phyloP scores from a whole-genome alignment of 2,329 filamentous ascomycete species.

The Coniella vitis region DNA sequence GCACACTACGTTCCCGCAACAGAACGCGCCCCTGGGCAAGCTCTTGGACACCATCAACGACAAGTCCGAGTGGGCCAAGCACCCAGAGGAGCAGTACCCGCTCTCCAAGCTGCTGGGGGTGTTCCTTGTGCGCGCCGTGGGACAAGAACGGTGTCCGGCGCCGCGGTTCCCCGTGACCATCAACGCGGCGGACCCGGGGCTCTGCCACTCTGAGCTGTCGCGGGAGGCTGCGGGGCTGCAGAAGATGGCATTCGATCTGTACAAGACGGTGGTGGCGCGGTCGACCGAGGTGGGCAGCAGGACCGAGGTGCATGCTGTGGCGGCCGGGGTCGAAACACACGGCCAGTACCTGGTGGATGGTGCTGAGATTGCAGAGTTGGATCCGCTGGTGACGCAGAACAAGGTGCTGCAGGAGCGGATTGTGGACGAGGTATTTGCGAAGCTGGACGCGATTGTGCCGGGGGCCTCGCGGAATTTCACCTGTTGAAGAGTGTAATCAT shows the following conservation, averaged over 20 bases:
- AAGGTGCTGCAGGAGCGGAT: neutral
- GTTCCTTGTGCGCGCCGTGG: conserved; percentile 25
- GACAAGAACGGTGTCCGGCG: conserved; percentile 1
- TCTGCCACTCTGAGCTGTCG: conserved; percentile 21
- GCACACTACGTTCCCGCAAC: conserved; percentile 18
- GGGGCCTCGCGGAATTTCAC: neutral
- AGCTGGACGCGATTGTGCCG: neutral
- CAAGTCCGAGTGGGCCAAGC: neutral
- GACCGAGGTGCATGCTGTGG: conserved; percentile 23
- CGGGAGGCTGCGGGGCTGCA: neutral
- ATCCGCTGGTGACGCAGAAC: neutral
- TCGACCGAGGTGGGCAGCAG: conserved; percentile 39
- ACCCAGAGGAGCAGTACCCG: conserved; percentile 21
- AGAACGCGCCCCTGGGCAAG: neutral
- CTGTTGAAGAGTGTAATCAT: neutral
- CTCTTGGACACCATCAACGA: conserved; percentile 14
- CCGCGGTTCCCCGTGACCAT: conserved; percentile 24
- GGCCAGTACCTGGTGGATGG: conserved; percentile 27
- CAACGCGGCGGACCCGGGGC: conserved; percentile 26
- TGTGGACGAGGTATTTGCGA: neutral
- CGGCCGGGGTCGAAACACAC: conserved; percentile 26
- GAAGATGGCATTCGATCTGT: neutral
- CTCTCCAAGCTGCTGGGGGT: conserved; percentile 29
- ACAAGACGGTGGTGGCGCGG: conserved; percentile 29
- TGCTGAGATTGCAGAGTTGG: conserved; percentile 22